Base-by-base conservation (phyloP, 2,329 filamentous ascomycete species). In the Aspergillus costaricaensis region DNA sequence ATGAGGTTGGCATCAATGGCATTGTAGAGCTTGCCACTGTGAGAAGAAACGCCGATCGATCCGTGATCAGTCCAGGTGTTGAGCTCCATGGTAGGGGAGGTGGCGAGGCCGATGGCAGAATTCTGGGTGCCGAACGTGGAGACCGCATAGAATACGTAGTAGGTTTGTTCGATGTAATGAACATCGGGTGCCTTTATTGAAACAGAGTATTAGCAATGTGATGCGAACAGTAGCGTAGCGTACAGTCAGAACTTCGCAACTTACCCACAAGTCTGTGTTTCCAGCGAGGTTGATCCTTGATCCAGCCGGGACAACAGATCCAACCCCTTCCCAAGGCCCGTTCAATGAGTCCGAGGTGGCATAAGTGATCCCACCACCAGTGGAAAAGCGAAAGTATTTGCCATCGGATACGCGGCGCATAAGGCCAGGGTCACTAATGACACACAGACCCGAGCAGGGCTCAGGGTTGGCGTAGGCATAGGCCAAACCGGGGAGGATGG, bases 111-210 rank as follows among this genome's bases (percentile, higher is more conserved):
- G 63, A 90, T 89, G 38, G 85, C 85, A 0, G 84, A 87, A 71
- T 80, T 74, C 63, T 88, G 86, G 0, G 79, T 81, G 1, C 87
- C 87, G 64, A 88, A 88, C 0, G 82, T 78, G 38, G 82, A 86
- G 19, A 89, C 85, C 1, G 84, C 79, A 74, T 90, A 89, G 80
- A 87, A 89, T n/a, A 86, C 73, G 67, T 88, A 83, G 76, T 89
- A 91, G 0, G 79, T 78, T 57, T 75, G 77, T 62, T 82, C 83
- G 19, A 90, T 79, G 15, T 83, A 75, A 17, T 77, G 73, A 14
- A 88, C 83, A 65, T 90, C 87, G 0, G 88, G 88, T 1, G 88
- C 88, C 86, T 87, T 48, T 32, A 14, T 8, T 30, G 25, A 17
- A 8, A 4, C 12, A 2, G 14, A 15, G n/a, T 44, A 21, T 7